A percentile compares a stretch with the other conserved stretches of the same genome.
phyloP scores from a whole-genome alignment of 345 rosid species.

The Salix arbutifolia region DNA sequence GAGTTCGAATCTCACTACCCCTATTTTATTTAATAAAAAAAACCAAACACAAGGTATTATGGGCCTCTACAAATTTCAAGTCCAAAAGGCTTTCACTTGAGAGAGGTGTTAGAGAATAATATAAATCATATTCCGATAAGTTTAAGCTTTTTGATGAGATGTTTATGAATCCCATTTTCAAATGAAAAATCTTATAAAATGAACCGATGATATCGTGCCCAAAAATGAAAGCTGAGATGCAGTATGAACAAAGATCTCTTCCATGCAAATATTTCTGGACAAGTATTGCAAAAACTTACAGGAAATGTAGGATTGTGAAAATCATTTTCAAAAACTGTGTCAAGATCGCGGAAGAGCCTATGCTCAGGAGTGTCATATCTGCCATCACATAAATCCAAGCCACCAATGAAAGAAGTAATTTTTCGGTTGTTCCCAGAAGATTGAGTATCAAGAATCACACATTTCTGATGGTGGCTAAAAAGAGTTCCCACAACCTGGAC shows the following conservation, averaged over 20 bases:
- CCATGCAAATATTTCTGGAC: neutral
- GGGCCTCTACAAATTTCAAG: no score
- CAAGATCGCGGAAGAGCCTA: conserved; percentile 47
- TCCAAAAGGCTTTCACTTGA: no score
- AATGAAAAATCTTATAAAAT: no score
- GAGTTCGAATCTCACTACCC: no score
- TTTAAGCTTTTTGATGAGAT: no score
- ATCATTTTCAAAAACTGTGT: conserved; percentile 48
- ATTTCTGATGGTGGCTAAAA: conserved; percentile 73
- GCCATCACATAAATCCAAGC: conserved; percentile 67
- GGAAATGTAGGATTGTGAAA: conserved; percentile 63
- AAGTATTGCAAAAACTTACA: conserved; percentile 27
- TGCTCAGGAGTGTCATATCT: conserved; percentile 82
- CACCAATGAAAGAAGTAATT: conserved; percentile 66
- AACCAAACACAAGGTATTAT: no score
- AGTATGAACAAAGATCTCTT: neutral
- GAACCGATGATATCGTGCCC: no score
- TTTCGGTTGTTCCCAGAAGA: conserved; percentile 53
- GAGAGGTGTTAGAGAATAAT: no score
- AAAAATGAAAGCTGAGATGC: neutral
- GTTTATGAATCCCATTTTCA: no score
- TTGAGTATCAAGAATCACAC: conserved; percentile 56
- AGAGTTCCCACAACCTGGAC: conserved; percentile 80
- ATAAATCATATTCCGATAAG: no score
- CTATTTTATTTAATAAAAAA: no score